Base-by-base conservation (phyloP, 2,329 filamentous ascomycete genomes). In the Fusarium sp. region DNA sequence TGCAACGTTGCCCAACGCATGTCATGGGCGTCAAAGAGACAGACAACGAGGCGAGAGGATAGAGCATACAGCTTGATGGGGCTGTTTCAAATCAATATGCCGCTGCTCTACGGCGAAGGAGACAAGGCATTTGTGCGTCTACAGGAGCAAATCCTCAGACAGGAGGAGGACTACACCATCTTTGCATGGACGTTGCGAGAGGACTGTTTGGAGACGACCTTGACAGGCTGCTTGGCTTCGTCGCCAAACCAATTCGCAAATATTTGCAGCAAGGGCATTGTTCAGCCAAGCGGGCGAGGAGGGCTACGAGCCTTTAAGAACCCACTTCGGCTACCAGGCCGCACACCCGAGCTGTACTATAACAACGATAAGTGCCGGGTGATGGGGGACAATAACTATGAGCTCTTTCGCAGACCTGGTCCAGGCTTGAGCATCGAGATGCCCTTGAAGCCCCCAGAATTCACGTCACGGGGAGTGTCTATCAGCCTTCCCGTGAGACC, bases 1-100 rank as follows among this genome's bases (percentile, higher is more conserved):
- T 59, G 38, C 17, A 62, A 47, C 20, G 50, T 71, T 17, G 69
- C 56, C 15, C 40, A 71, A 22, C 52, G 69, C 30, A 71, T 71
- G 68, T 71, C 63, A 7, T 71, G 68, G 68, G 69, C 69, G 27
- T 71, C 68, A 3, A 33, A 57, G 15, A 57, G 68, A n/a, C 54
- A 37, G 20, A 71, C 69, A 10, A 71, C 68, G 2, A 71, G 68
- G n/a, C 38, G 57, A 37, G 69, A 71, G 30, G 68, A 71, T 3
- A 17, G 38, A 4, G 69, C 68, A 4, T 71, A 71, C 32, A 64
- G 68, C 4, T 37, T 71, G 32, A 9, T 71, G 12, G 63, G 69
- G 1, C 6, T 71, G 6, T 71, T 71, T 17, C 40, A 68, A 14
- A 52, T 68, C 32, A 71, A 71, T 4, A 71, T 71, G 63, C 58